Evolutionary conservation across 2,329 filamentous ascomycete species (phyloP), one percentile per base, ranked within the genome.

Genomic region (Pleoardoris graminearum): DNA sequence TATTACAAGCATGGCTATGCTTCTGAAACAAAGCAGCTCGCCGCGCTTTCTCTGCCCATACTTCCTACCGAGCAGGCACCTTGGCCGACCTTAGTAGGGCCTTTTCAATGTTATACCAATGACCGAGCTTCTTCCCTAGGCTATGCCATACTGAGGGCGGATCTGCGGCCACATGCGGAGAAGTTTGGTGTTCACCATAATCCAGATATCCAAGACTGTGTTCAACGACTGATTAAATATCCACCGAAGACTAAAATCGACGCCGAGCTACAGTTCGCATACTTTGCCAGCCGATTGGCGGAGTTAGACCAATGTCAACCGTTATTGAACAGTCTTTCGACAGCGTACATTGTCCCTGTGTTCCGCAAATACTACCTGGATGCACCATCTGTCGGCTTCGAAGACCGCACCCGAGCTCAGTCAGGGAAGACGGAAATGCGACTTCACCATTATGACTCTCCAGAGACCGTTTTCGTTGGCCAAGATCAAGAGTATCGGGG

Each of bases 171-270:
- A 10, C 90, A 97, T 76, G 90, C 91, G 14, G 79, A 81, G 49
- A 93, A 94, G 75, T 91, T 99, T 64, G 92, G 91, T 1, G 91
- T 99, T 4, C 82, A 83, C n/a, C 76, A 82, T 48, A 87, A 99
- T 70, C 94, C 95, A 0, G 84, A 86, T 0, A 88, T 97, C 55
- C 79, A 80, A 1, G 84, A 87, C 22, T 96, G 91, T 66, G 83
- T 95, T 11, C 85, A 88, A 35, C 82, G 84, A 22, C 77, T 99
- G 35, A 77, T 93, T 23, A 80, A 82, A 25, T 83, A 82, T 2
- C 91, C 92, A 27, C 93, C 94, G 1, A 79, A 80, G 50, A 86
- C 82, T 33, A 80, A 82, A 19, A 74, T 77, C 7, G 84, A 87
- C 52, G 94, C 93, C 0, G 80, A 84, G 35, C 80, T 81, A 3